Conservation (phyloP, 805 yeast genomes). For the Yarrowia phangngaensis region DNA sequence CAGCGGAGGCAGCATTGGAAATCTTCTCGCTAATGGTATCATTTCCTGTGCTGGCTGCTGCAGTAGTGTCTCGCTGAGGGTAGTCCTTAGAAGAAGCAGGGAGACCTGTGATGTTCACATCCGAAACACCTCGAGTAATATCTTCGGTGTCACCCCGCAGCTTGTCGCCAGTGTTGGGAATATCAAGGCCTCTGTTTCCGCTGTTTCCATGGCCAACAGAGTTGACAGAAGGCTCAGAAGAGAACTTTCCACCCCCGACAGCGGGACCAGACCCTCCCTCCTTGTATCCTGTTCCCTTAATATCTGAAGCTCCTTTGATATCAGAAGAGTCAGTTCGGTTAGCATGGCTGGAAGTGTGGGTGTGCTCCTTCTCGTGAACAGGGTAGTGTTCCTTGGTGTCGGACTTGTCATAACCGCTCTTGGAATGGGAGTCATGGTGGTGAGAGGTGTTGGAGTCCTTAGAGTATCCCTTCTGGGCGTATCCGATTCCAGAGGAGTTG, state of each 20-base stretch:
- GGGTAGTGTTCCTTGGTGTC: constrained; percentile 20
- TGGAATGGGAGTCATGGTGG: constrained; percentile 20
- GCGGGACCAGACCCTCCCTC: constrained; percentile 2
- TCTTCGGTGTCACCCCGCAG: constrained; percentile 23
- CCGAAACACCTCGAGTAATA: constrained; percentile 12
- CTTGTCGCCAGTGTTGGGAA: constrained; percentile 12
- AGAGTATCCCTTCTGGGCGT: constrained; percentile 15
- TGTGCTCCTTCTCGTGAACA: constrained; percentile 17
- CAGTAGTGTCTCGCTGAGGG: not conserved
- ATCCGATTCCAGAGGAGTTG: not conserved
- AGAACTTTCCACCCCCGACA: constrained; percentile 16
- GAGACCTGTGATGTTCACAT: constrained; percentile 10
- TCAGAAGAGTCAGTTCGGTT: not conserved
- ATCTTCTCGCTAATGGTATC: constrained; percentile 6
- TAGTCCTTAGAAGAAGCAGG: constrained; percentile 4
- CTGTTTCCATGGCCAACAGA: constrained; percentile 17
- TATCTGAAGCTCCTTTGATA: not conserved
- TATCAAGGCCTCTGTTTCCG: constrained; percentile 13
- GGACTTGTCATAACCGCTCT: constrained; percentile 18
- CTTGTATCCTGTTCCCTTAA: not conserved
- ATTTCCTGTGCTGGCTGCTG: not conserved
- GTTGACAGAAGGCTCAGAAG: constrained; percentile 1
- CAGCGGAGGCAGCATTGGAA: constrained; percentile 26
- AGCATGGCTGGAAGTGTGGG: constrained; percentile 7
- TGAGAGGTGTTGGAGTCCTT: constrained; percentile 1